phyloP scores from a whole-genome alignment of 2,329 filamentous ascomycete genomes.

The Diaporthe helianthi region DNA sequence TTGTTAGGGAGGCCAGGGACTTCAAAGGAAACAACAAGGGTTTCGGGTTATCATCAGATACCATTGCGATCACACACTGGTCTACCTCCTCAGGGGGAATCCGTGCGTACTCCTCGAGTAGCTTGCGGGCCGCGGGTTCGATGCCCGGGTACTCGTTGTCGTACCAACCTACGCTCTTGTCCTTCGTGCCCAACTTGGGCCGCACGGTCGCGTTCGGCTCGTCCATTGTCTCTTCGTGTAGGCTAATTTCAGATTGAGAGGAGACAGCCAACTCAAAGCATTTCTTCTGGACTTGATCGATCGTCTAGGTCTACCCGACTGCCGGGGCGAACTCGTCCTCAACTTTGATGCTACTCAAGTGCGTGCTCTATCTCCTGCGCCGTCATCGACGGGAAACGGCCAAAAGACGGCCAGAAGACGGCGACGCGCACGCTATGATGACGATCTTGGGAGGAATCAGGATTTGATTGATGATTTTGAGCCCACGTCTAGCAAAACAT shows the following conservation, averaged over 20 bases:
- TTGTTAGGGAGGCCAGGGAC: neutral
- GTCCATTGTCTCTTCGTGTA: neutral
- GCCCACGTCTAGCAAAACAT: neutral
- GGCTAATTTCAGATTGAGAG: neutral
- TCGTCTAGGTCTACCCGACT: neutral
- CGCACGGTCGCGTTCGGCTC: neutral
- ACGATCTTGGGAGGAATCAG: too few species aligned
- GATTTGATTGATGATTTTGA: conserved; percentile 8
- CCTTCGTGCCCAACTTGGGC: neutral
- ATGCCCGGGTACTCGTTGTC: neutral
- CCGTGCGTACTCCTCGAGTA: conserved; percentile 38
- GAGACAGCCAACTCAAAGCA: neutral
- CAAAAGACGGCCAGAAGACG: too few species aligned
- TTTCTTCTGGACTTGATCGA: neutral
- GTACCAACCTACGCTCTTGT: conserved; percentile 29
- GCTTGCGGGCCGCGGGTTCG: conserved; percentile 31
- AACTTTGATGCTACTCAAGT: too few species aligned
- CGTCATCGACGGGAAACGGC: neutral
- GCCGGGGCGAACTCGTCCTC: neutral
- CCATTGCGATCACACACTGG: conserved; percentile 36
- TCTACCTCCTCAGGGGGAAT: conserved; percentile 38
- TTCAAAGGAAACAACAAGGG: too few species aligned
- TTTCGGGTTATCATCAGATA: conserved; percentile 23
- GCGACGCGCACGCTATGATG: neutral
- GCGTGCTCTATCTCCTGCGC: neutral